Base-by-base conservation (phyloP, 345 rosid genomes). In the Luvunga scandens region DNA sequence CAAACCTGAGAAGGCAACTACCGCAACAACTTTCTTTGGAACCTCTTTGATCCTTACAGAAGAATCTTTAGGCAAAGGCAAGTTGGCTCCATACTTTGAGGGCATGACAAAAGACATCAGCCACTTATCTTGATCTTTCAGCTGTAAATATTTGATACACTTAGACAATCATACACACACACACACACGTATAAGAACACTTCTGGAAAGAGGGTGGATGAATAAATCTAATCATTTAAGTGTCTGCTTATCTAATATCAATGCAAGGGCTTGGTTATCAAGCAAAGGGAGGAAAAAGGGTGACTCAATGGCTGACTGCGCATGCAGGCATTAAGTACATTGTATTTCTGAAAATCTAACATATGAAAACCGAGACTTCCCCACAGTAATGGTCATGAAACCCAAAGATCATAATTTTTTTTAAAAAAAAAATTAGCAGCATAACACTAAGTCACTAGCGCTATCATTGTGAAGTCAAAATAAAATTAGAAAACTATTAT, bases 51-150 rank as follows among this genome's bases (percentile, higher is more conserved):
- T 87, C 78, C 82, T 87, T 77, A 95, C 94, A n/a, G 90, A 82
- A 77, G 87, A 67, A 87, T 95, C 98, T 78, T 89, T 88, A 14
- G 98, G 97, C 75, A 85, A 77, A 34, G 98, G 97, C 81, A 95
- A 79, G 81, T 88, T 31, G 2, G 92, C 86, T 80, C 99, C 96
- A 76, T 92, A 92, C 86, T 91, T 92, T 6, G 94, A 86, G 14
- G 99, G 97, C 93, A 95, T 77, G 83, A 95, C 93, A 84, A 95
- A 95, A 45, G 98, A 93, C 99, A 93, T 93, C 83, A 79, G 82
- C 98, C 99, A 92, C 76, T 86, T 88, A n/a, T 84, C 88, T 87
- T 87, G 84, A 81, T 87, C 85, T 85, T 84, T 83, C 70, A 75
- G 71, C 98, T 92, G 79, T 21, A 76, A 72, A 28, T 62, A 73